Evolutionary conservation across 345 rosid species (phyloP), one percentile per base, ranked within the genome.

Genomic region (Gynandropsis gynandra): DNA sequence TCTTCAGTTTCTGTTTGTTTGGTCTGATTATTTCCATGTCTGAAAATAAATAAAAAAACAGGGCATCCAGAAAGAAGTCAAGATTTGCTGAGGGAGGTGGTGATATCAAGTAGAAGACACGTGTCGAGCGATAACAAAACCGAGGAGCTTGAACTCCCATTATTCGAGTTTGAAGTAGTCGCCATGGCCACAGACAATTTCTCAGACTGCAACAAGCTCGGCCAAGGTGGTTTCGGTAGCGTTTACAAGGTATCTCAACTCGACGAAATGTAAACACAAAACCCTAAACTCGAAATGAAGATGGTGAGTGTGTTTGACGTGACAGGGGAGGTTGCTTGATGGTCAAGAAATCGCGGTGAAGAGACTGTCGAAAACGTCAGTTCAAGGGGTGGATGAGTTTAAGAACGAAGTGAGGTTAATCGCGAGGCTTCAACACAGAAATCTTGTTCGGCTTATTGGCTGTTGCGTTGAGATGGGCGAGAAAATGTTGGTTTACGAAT

Each of bases 181-280:
- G 71, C 64, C 16, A 47, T 32, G 7, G 83, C 85, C 8, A 80
- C 85, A 0, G 15, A 67, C 44, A 67, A 76, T 59, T 80, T 80
- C 54, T 50, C 75, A 4, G 73, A 72, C 3, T 65, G 69, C 32
- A 73, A 76, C 45, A 74, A 71, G 57, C 70, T 83, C 4, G 93
- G 93, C 24, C 76, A 75, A 54, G 93, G 93, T 4, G 88, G 93
- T 11, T 81, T 87, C 42, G 98, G 98, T 8, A 17, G 56, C 12
- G 98, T 90, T 17, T 80, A 90, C 70, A 79, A 72, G 95, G 95
- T 89, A 80, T n/a, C n/a, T n/a, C n/a, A n/a, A n/a, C n/a, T n/a
- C n/a, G n/a, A n/a, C n/a, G n/a, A n/a, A n/a, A n/a, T n/a, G n/a
- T n/a, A n/a, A n/a, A n/a, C n/a, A n/a, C n/a, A n/a, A n/a, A n/a